Conservation (phyloP, 2,329 filamentous ascomycete genomes). For the Pyricularia sp. region DNA sequence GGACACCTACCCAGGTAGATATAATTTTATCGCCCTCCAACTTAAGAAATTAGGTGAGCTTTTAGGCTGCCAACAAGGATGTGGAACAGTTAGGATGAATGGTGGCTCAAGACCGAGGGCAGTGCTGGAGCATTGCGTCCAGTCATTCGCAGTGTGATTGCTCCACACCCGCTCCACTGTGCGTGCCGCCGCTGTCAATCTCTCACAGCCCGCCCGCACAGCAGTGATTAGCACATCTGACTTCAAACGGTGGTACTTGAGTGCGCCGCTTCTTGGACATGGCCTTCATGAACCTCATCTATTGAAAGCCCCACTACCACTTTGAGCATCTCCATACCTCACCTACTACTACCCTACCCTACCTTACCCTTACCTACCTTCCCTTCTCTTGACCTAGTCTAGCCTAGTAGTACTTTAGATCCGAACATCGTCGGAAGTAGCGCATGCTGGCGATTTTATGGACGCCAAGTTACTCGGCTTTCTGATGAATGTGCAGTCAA, state of each 20-base stretch:
- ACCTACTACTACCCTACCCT: background rate
- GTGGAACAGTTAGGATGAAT: background rate
- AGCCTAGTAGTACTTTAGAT: background rate
- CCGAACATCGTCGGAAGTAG: background rate
- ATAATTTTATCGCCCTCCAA: background rate
- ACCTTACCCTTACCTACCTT: background rate
- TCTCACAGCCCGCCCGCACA: background rate
- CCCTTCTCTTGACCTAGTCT: background rate
- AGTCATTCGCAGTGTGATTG: background rate
- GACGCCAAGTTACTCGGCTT: background rate
- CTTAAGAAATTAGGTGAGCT: background rate
- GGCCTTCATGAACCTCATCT: background rate
- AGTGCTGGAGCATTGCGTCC: background rate
- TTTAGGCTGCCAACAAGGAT: background rate
- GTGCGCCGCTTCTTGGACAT: background rate
- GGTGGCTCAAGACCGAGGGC: background rate
- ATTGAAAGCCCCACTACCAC: background rate
- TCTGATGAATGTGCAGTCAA: background rate
- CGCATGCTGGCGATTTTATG: background rate
- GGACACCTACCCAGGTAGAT: background rate
- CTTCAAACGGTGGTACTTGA: background rate
- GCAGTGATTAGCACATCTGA: background rate
- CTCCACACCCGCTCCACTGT: background rate
- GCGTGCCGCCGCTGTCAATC: background rate
- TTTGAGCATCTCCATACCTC: background rate